Base-by-base conservation (phyloP, 257 asterid genomes). In the Solanum commersonii region DNA sequence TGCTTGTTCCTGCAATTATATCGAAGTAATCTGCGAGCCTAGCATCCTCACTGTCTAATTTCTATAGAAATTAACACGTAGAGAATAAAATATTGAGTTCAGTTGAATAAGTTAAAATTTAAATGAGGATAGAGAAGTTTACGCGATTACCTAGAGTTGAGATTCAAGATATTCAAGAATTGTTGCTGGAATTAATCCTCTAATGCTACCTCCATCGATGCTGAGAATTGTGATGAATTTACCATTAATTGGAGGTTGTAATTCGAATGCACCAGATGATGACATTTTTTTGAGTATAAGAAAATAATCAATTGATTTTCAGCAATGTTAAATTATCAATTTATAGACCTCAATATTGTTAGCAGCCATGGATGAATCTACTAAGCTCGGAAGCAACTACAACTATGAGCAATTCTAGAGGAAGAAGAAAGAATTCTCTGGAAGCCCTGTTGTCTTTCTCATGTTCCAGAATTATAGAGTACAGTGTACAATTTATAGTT, bases 181-280 rank as follows among this genome's bases (percentile, higher is more conserved):
- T 20, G 88, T 89, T 0, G 92, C 93, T 0, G 95, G 94, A 63
- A 92, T 87, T 37, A 93, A 70, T n/a, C 97, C 95, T 86, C 93
- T 93, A 34, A 94, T 83, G n/a, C 96, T 96, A 67, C 98, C 95
- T 10, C 96, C 96, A 56, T 94, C 98, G n/a, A 94, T 93, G 92
- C 96, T 94, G n/a, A 94, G 93, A 12, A 93, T 89, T 11, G 96
- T 94, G 86, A 94, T 74, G 76, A 27, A 71, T 3, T 91, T 78
- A 5, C 90, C 88, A 46, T 59, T 83, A 13, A 71, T 42, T n/a
- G 92, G 94, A 3, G 92, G 93, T 89, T 90, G 87, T 16, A 10
- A 16, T 33, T 38, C 40, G 34, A 12, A 38, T 35, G 59, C 38
- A 76, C 34, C 22, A 38, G 56, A 38, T 76, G 83, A 76, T 38